Evolutionary conservation across 2,329 filamentous ascomycete species (phyloP), one percentile per base, ranked within the genome.

Genomic region (Balansia obtecta): DNA sequence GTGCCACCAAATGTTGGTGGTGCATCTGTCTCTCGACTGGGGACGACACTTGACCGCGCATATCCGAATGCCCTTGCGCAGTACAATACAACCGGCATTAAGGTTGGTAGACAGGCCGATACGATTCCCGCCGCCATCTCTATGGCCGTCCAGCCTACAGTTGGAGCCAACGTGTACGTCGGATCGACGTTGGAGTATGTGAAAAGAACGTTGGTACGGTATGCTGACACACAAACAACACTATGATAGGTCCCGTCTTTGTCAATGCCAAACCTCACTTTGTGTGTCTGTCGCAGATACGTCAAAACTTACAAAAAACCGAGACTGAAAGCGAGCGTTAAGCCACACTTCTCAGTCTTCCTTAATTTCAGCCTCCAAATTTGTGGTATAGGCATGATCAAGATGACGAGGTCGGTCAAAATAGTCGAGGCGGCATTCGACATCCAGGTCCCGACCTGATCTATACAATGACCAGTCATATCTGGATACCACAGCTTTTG

Each of bases 91-190:
- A 74, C 65, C 2, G 74, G 73, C 6, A 72, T 67, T 39, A 78
- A 62, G 0, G 75, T 76, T 0, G 76, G 76, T 0, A 77, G 69
- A 54, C 73, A 76, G 7, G 75, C 75, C 0, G 73, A 75, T 42
- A 76, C 65, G 54, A 79, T 75, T 46, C 73, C 76, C 0, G 70
- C 68, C 0, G 71, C 65, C 60, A 72, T 69, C 56, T 76, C 73
- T 53, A 75, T 70, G 4, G 65, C 65, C 7, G 71, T 72, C 73
- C 73, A 76, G 49, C 67, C 70, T 4, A 70, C 67, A 0, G 70
- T 67, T 1, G 66, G 68, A 0, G 71, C 70, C 9, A 76, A 63
- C 0, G 71, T 71, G 57, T 74, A 75, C n/a, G 66, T 64, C 3
- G 70, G 68, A 49, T 75, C 71, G 9, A 46, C 45, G 38, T 50